Evolutionary conservation across 371 early-diverging fungal species (phyloP), one percentile per base, ranked within the genome.

Genomic region (Entomophthora muscae): DNA sequence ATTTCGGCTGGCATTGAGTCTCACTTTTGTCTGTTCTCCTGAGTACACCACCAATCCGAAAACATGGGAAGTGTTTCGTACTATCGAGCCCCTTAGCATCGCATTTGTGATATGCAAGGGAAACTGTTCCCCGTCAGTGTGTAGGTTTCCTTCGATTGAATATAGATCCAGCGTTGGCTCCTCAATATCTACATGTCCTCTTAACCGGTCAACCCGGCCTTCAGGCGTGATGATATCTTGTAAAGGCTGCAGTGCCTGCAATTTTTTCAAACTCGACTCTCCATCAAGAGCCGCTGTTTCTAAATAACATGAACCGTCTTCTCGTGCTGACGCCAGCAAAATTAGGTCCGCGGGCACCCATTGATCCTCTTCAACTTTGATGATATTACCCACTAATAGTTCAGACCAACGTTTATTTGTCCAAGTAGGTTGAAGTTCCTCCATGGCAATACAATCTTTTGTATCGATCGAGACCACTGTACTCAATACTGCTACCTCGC

Each of bases 241-340:
- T 7, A 52, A 13, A 5, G n/a, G 27, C 29, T 58, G 3, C 17
- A 58, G 30, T 27, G 28, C 29, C 30, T 58, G 58, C 21, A 58
- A 26, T 26, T 24, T 12, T 24, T 54, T 54, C 22, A 96, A 74
- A 68, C 95, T 95, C 22, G 91, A 91, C 72, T 98, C 98, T 23
- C 98, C 98, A 72, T 98, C 96, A 56, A 98, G 70, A 70, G 91
- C 91, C 67, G 89, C 90, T 2, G 96, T 96, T 68, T 96, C 96
- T 21, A 96, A 82, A 73, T 81, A 96, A 69, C 90, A 91, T 13
- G 83, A 66, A 1, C 82, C 84, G 55, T 79, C 82, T 1, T 73
- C 73, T 57, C 90, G 86, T 3, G 87, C 83, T 0, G 90, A 84
- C 1, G 89, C 78, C 29, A 96, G 73, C 24, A 94, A 71, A 12